Percentiles rank a stretch among this genome's conserved stretches.
Evolutionary conservation across 345 rosid genomes (phyloP).

Genomic region (Eucalyptus rudis): DNA sequence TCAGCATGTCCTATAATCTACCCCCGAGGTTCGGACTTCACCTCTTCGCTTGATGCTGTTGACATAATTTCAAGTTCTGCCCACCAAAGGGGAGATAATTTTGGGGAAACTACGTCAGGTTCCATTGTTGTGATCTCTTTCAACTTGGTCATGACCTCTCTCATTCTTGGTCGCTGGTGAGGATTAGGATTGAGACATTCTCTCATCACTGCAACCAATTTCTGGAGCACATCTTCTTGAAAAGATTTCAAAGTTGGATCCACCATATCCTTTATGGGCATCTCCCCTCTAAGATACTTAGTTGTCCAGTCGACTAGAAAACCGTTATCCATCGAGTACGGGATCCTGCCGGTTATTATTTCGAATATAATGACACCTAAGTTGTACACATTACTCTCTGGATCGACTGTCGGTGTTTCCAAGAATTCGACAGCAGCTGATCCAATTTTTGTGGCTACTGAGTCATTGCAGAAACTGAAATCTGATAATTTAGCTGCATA

Average conservation of each 20-base stretch:
- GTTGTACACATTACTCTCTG: constrained; percentile 39
- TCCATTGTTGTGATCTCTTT: constrained; percentile 59
- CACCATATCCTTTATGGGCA: constrained; percentile 30
- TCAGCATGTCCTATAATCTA: not conserved
- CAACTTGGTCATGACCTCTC: constrained; percentile 39
- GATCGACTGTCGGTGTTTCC: constrained; percentile 27
- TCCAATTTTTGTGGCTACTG: constrained; percentile 25
- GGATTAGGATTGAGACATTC: constrained; percentile 53
- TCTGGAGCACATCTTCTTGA: constrained; percentile 38
- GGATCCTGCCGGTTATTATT: constrained; percentile 66
- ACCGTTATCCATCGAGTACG: constrained; percentile 24
- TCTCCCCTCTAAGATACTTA: constrained; percentile 19
- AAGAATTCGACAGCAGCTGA: constrained; percentile 22
- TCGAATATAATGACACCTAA: constrained; percentile 67
- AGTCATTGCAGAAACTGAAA: constrained; percentile 43
- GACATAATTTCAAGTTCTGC: constrained; percentile 91
- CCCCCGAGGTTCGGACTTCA: not conserved
- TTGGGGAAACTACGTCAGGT: constrained; percentile 68
- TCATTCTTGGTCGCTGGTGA: constrained; percentile 45
- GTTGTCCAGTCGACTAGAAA: constrained; percentile 34
- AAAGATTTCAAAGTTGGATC: constrained; percentile 59
- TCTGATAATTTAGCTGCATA: constrained; percentile 93
- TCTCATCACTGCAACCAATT: constrained; percentile 45
- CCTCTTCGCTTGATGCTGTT: constrained; percentile 9
- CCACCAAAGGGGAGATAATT: constrained; percentile 90